These are phyloP conservation scores for Asterochloris erici DNA, from an alignment of 139 green algal species.

Conservation along the genomic window DNA sequence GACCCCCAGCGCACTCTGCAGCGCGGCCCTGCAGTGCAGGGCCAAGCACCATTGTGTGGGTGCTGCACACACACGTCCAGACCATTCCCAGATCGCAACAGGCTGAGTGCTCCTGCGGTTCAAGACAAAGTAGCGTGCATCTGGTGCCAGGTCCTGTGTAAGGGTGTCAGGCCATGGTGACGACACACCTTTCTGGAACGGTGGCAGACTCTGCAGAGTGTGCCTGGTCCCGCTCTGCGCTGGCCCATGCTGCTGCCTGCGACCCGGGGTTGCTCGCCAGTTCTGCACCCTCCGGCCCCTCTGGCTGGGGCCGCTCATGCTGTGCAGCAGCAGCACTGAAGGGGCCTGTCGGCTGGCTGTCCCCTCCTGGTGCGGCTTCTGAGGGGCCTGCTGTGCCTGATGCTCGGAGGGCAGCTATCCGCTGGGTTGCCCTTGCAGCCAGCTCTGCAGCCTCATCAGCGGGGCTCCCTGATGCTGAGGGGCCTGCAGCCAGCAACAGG, in stretches of 20 bases:
- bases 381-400: background rate
- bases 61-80: no score
- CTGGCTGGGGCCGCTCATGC: background rate
- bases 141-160: background rate
- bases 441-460: background rate
- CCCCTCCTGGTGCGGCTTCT: background rate
- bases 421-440: background rate
- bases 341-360: background rate
- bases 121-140: background rate
- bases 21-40: no score
- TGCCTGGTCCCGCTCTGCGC: background rate
- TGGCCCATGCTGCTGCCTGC: constrained; percentile 1
- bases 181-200: background rate
- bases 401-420: background rate
- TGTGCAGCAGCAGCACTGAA: background rate
- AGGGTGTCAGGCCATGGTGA: background rate
- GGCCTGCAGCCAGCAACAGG: background rate
- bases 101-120: no score
- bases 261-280: constrained; percentile 6
- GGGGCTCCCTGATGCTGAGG: background rate
- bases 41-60: no score
- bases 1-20: no score
- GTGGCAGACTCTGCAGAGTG: background rate
- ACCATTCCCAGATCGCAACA: no score
- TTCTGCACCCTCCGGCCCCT: background rate